Evolutionary conservation across 441 rosid species (phyloP).

Genomic region (Bocquillonia castaneifolia): DNA sequence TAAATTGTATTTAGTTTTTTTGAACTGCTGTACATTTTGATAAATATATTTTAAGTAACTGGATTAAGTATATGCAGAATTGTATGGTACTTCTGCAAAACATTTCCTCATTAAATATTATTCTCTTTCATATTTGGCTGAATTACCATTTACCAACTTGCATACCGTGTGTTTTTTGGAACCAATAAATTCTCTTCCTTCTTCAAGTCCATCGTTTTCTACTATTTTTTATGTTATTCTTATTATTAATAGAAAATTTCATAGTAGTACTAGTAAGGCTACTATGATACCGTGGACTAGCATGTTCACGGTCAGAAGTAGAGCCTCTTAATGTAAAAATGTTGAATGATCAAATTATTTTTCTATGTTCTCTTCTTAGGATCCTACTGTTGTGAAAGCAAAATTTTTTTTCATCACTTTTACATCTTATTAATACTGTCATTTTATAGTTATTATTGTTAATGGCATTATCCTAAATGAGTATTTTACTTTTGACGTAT

Average conservation of each 20-base stretch:
- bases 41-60: neutral
- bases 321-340: too few species aligned
- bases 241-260: too few species aligned
- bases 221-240: neutral
- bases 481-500: too few species aligned
- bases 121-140: neutral
- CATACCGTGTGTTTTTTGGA: neutral
- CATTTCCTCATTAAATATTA: neutral
- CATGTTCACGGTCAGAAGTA: too few species aligned
- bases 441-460: neutral
- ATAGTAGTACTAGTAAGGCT: neutral
- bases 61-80: neutral
- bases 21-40: neutral
- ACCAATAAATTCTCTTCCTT: neutral
- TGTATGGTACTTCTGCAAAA: neutral
- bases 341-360: too few species aligned
- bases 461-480: too few species aligned
- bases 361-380: too few species aligned
- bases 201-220: neutral
- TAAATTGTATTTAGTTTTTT: neutral
- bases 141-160: neutral
- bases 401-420: too few species aligned
- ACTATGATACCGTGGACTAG: neutral
- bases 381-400: too few species aligned
- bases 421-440: neutral